These are phyloP conservation scores for Globisporangium spiculum DNA, from an alignment of 352 stramenopile species.

Conservation along the genomic window DNA sequence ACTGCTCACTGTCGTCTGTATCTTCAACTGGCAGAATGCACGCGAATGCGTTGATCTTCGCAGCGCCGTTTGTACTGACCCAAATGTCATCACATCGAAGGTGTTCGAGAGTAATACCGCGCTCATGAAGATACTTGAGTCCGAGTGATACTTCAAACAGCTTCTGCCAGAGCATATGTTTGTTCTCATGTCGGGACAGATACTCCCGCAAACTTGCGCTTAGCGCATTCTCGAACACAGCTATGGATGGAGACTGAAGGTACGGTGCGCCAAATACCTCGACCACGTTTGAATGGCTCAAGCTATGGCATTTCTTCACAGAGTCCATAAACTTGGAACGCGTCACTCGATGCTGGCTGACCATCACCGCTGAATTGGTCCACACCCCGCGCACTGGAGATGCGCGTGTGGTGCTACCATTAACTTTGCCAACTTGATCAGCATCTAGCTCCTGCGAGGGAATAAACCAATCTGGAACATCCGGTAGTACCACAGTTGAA, in stretches of 20 bases:
- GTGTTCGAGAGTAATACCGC: not conserved
- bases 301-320: not conserved
- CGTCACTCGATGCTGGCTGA: not conserved
- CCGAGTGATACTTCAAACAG: constrained; percentile 8
- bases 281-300: constrained; percentile 7
- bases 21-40: no score
- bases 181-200: not conserved
- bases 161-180: not conserved
- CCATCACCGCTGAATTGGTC: not conserved
- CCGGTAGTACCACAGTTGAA: no score
- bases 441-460: not conserved
- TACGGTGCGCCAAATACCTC: constrained; percentile 4
- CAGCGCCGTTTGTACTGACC: not conserved
- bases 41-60: not conserved
- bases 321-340: not conserved
- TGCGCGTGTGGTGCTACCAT: no score
- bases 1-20: not conserved
- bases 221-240: not conserved
- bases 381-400: not conserved
- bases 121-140: constrained; percentile 7
- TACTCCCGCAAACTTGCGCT: not conserved
- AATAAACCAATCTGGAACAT: not conserved
- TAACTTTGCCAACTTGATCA: not conserved
- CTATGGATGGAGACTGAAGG: not conserved
- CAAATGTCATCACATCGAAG: constrained; percentile 7